These are phyloP conservation scores for Gossypium armourianum DNA, from an alignment of 441 rosid species.

Conservation along the genomic window DNA sequence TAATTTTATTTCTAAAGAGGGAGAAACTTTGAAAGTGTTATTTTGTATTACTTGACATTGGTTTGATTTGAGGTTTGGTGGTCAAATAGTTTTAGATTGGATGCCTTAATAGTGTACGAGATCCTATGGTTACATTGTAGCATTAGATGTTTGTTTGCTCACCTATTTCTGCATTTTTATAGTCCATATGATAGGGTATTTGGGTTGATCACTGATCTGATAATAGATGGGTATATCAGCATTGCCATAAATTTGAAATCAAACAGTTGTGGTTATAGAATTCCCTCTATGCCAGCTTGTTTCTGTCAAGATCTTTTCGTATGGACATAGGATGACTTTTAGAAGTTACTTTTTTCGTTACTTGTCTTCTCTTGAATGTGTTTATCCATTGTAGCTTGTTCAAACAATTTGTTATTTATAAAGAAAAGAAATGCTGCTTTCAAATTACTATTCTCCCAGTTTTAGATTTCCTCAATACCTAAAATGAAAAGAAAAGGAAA, in stretches of 20 bases:
- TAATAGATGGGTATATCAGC: not conserved
- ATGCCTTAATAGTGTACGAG: not conserved
- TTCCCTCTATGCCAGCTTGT: not conserved
- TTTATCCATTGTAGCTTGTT: not conserved
- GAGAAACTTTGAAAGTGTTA: not conserved
- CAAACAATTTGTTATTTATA: not conserved
- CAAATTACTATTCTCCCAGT: not conserved
- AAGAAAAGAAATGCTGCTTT: not conserved
- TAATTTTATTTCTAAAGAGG: not conserved
- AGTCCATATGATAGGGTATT: not conserved
- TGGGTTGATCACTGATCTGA: not conserved
- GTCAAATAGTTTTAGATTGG: not conserved
- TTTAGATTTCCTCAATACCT: not conserved
- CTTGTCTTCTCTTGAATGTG: not conserved
- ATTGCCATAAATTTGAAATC: not conserved
- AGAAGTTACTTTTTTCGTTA: not conserved
- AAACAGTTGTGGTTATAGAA: not conserved
- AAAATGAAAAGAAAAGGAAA: not conserved
- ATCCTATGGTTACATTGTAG: not conserved
- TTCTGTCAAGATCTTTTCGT: not conserved
- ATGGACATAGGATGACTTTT: slow-evolving; percentile 1
- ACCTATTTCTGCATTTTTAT: not conserved
- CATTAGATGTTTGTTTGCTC: not conserved
- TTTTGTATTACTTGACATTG: not conserved
- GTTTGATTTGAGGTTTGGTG: not conserved